A percentile compares a stretch with the other conserved stretches of the same genome.
phyloP scores from a whole-genome alignment of 2,329 filamentous ascomycete species.

The Fusarium chuoi region DNA sequence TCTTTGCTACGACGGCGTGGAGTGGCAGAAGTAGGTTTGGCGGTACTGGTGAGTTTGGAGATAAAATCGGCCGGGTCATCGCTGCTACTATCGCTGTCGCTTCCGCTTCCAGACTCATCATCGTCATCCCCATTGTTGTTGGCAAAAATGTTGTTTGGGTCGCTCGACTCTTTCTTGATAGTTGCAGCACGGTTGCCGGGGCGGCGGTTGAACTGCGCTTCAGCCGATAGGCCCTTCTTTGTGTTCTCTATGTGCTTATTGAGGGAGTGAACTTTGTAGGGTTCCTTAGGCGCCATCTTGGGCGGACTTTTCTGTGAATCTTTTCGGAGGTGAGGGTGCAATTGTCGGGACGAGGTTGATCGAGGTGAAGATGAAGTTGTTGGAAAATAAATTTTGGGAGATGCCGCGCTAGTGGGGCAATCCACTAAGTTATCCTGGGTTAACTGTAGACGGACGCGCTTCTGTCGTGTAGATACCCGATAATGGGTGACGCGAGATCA shows the following conservation, averaged over 20 bases:
- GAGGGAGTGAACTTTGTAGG: conserved; percentile 52
- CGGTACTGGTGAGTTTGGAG: conserved; percentile 45
- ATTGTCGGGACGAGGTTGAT: conserved; percentile 34
- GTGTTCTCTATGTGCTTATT: conserved; percentile 52
- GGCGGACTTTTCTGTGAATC: conserved; percentile 15
- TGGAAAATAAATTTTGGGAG: conserved; percentile 44
- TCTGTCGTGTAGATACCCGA: conserved; percentile 26
- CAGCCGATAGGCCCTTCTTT: conserved; percentile 49
- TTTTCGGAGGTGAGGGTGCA: conserved; percentile 36
- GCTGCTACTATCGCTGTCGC: conserved; percentile 32
- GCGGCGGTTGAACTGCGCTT: conserved; percentile 48
- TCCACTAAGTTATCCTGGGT: neutral
- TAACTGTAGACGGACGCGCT: conserved; percentile 23
- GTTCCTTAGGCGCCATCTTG: conserved; percentile 52
- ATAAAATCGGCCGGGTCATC: conserved; percentile 45
- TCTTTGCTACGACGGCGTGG: conserved; percentile 45
- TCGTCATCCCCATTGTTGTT: conserved; percentile 47
- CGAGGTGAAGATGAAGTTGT: conserved; percentile 33
- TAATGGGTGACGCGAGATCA: neutral
- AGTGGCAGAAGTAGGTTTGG: conserved; percentile 28
- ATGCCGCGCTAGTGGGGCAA: conserved; percentile 37
- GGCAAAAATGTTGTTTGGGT: conserved; percentile 45
- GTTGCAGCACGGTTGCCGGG: conserved; percentile 39
- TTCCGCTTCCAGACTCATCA: conserved; percentile 48
- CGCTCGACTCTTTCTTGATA: conserved; percentile 47